A percentile compares a stretch with the other conserved stretches of the same genome.
phyloP scores from a whole-genome alignment of 768 basidiomycete species.

The Ramaria sp. region DNA sequence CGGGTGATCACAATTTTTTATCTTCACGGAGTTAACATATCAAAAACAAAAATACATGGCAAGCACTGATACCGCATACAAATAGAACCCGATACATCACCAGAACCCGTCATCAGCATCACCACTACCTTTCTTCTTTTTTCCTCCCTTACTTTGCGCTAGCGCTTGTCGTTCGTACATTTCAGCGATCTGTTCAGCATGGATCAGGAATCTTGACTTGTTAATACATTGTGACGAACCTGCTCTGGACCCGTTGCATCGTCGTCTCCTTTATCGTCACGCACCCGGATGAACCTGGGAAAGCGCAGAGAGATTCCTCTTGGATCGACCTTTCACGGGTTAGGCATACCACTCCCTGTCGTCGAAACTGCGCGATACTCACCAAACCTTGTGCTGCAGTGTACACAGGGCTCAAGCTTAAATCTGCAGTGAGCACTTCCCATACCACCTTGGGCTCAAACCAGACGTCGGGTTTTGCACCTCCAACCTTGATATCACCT shows the following conservation, averaged over 20 bases:
- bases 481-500: constrained; percentile 80
- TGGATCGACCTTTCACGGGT: constrained; percentile 52
- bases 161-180: constrained; percentile 88
- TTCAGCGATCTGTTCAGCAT: constrained; percentile 60
- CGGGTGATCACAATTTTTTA: background rate
- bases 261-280: constrained; percentile 90
- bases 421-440: constrained; percentile 96
- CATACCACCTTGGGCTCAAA: constrained; percentile 96
- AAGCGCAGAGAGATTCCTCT: constrained; percentile 94
- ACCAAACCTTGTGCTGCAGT: constrained; percentile 90
- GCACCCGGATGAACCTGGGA: constrained; percentile 83
- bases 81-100: constrained; percentile 25
- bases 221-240: constrained; percentile 31
- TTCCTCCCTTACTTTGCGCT: constrained; percentile 60
- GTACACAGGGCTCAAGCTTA: constrained; percentile 93
- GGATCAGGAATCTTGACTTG: background rate
- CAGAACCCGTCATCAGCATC: constrained; percentile 71
- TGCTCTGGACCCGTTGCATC: constrained; percentile 92
- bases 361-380: constrained; percentile 19
- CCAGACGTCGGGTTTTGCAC: constrained; percentile 95
- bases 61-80: background rate
- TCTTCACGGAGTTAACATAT: background rate
- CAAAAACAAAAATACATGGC: background rate
- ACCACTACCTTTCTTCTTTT: constrained; percentile 55
- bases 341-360: background rate